These are phyloP conservation scores for Nelumbo lutea DNA, from an alignment of 164 flowering plant genomes.

Conservation along the genomic window DNA sequence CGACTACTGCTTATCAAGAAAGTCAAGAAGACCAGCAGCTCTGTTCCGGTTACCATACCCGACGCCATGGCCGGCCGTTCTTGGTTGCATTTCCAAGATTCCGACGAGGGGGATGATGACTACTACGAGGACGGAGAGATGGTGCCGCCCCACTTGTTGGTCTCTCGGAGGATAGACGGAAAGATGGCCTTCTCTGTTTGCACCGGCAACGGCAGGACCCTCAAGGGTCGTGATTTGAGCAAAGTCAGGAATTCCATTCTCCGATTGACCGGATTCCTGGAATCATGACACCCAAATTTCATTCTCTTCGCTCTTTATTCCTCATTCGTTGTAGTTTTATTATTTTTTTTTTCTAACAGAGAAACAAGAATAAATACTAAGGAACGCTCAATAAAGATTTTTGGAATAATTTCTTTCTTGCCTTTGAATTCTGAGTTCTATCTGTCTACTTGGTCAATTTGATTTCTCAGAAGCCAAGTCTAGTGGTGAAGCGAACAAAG, in stretches of 20 bases:
- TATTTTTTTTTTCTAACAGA: too few relatives aligned
- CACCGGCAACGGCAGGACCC: slow-evolving; percentile 54
- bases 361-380: too few relatives aligned
- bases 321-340: too few relatives aligned
- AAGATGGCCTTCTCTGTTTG: slow-evolving; percentile 55
- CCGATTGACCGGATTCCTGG: too few relatives aligned
- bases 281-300: too few relatives aligned
- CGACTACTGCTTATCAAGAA: background rate
- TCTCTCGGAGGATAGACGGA: slow-evolving; percentile 8
- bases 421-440: too few relatives aligned
- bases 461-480: too few relatives aligned
- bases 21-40: slow-evolving; percentile 5
- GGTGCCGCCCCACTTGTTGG: slow-evolving; percentile 46
- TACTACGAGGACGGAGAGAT: slow-evolving; percentile 26
- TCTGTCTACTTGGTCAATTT: too few relatives aligned
- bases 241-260: slow-evolving; percentile 70
- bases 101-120: slow-evolving; percentile 21
- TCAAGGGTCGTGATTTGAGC: slow-evolving; percentile 70
- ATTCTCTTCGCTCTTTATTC: too few relatives aligned
- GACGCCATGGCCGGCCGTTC: background rate
- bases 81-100: slow-evolving; percentile 1
- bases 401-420: too few relatives aligned
- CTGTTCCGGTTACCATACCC: slow-evolving; percentile 36
- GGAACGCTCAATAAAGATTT: too few relatives aligned
- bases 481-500: too few relatives aligned